Evolutionary conservation across 306 rosid genomes (phyloP).

Genomic region (Acacia acuminata): DNA sequence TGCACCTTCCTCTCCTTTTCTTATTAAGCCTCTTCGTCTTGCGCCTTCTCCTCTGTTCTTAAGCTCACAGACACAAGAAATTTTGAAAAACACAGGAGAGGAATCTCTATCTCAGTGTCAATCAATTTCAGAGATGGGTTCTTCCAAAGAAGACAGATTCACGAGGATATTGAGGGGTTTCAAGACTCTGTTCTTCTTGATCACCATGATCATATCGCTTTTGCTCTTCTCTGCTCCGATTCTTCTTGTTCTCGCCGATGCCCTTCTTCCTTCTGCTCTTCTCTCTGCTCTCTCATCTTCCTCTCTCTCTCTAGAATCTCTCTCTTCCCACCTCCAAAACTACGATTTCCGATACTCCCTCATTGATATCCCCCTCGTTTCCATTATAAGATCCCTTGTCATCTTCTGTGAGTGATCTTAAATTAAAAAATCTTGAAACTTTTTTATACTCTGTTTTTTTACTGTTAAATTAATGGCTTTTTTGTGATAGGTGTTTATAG

Average conservation of each 20-base stretch:
- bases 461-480: background rate
- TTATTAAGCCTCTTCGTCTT: background rate
- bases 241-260: slow-evolving; percentile 62
- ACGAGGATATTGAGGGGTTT: slow-evolving; percentile 49
- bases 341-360: slow-evolving; percentile 72
- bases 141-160: slow-evolving; percentile 62
- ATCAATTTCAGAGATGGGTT: slow-evolving; percentile 43
- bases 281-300: slow-evolving; percentile 55
- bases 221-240: slow-evolving; percentile 69
- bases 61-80: background rate
- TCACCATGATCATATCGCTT: slow-evolving; percentile 64
- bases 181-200: slow-evolving; percentile 64
- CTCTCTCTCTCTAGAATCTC: slow-evolving; percentile 33
- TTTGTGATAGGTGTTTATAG: slow-evolving; percentile 59
- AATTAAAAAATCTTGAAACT: background rate
- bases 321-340: slow-evolving; percentile 51
- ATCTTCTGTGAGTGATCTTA: slow-evolving; percentile 54
- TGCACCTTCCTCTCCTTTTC: slow-evolving; percentile 27
- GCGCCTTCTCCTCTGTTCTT: background rate
- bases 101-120: background rate
- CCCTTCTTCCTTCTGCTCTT: slow-evolving; percentile 62
- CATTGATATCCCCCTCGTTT: slow-evolving; percentile 65
- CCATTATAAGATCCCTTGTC: slow-evolving; percentile 56
- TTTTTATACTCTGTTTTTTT: background rate
- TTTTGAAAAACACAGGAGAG: background rate